Base-by-base conservation (phyloP, 257 asterid species). In the Solanum virginianum region DNA sequence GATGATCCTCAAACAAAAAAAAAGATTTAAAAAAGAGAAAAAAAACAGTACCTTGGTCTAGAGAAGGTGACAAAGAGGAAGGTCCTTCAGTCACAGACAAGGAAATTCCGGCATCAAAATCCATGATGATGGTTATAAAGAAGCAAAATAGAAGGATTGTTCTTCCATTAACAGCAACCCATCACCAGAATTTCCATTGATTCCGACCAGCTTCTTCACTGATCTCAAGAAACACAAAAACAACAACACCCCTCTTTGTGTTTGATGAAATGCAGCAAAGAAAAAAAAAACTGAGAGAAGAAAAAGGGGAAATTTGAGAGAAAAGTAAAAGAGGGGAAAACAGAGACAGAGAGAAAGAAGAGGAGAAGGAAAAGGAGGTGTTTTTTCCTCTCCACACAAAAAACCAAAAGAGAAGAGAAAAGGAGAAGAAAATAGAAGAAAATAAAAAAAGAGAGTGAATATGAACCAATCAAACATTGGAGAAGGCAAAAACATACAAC, bases 61-160 rank as follows among this genome's bases (percentile, higher is more conserved):
- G 82, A 57, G 82, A 75, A 22, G 82, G 82, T 75, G 82, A 75
- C 82, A 75, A 24, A 51, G 93, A 88, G 87, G 94, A 85, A 80
- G 91, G 91, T 56, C 88, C 92, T 85, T 91, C 92, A 47, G 94
- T 85, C 88, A 89, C 91, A 80, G 96, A 87, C 70, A 93, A 89
- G 86, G 92, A 89, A 90, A 90, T 88, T 88, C 91, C 89, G 91
- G 89, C 88, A 85, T 86, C 89, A 83, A 89, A 89, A 62, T 84
- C 90, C 88, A 85, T 87, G 11, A 81, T 55, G 32, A 24, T 29
- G 32, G 47, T 1, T 80, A 59, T 36, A 53, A 20, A 18, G 66
- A 79, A 79, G 22, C 20, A 51, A 56, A 79, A 51, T 80, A 54
- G 20, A 80, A 39, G 20, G 63, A 57, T 16, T 26, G 18, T 26